A percentile compares a stretch with the other conserved stretches of the same genome.
These are phyloP conservation scores for Fusarium tuaranense DNA, from an alignment of 2,329 filamentous ascomycete species.

Conservation along the genomic window DNA sequence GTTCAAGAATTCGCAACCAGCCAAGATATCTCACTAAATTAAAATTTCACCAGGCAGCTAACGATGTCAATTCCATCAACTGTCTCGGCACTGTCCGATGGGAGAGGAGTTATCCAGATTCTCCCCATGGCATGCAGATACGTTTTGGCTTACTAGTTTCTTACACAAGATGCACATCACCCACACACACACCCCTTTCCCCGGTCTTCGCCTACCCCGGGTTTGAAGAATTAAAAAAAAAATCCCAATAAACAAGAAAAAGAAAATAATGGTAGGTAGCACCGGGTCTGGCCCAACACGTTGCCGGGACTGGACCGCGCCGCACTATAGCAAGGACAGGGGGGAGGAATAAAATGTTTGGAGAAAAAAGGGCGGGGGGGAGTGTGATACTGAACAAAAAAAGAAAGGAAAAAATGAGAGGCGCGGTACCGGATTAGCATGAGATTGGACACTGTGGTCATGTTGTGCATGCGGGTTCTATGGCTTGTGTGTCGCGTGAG, in stretches of 20 bases:
- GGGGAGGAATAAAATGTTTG: neutral
- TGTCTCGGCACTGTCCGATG: conserved; percentile 1
- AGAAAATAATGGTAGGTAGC: neutral
- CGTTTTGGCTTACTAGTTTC: neutral
- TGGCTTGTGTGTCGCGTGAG: conserved; percentile 10
- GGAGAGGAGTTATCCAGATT: neutral
- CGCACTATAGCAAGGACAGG: conserved; percentile 3
- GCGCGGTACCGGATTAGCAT: conserved; percentile 1
- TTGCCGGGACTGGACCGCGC: conserved; percentile 16
- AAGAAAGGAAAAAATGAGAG: neutral
- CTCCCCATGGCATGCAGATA: neutral
- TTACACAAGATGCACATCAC: neutral
- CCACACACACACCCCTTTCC: neutral
- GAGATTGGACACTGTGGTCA: conserved; percentile 11
- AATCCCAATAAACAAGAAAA: neutral
- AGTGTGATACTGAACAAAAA: neutral
- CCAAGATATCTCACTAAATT: neutral
- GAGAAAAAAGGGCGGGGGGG: neutral
- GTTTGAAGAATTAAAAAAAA: neutral
- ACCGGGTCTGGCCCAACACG: conserved; percentile 13
- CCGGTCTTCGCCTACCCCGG: conserved; percentile 7
- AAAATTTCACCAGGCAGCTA: neutral
- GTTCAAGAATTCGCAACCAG: neutral
- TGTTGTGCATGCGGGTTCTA: conserved; percentile 5
- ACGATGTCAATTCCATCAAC: neutral